Percentiles rank a stretch among this genome's conserved stretches.
Evolutionary conservation across 768 basidiomycete species (phyloP).

Genomic region (Tulasnella sp.): DNA sequence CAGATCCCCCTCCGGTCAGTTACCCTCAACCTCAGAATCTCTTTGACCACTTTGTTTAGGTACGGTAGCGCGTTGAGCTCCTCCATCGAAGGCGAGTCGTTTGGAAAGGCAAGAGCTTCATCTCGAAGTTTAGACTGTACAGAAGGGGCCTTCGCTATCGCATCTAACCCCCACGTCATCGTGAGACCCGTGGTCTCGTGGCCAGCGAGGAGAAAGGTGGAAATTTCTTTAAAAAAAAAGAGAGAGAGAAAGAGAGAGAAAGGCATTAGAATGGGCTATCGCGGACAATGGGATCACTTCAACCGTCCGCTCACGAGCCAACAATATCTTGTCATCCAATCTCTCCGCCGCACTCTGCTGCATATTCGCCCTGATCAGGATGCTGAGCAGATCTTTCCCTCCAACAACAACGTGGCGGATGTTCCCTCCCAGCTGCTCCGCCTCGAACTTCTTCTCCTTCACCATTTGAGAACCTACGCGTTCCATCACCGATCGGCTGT

Average conservation of each 20-base stretch:
- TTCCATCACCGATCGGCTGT: background rate
- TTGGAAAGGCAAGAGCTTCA: constrained; percentile 22
- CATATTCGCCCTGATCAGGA: constrained; percentile 45
- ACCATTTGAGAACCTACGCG: constrained; percentile 5
- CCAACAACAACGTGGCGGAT: constrained; percentile 10
- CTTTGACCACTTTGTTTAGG: constrained; percentile 24
- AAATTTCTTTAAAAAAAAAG: constrained; percentile 35
- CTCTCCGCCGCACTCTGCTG: constrained; percentile 41
- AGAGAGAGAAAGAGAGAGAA: background rate
- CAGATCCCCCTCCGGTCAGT: constrained; percentile 19
- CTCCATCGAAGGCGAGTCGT: constrained; percentile 19
- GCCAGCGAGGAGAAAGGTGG: constrained; percentile 49
- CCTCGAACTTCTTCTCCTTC: background rate
- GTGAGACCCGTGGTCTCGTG: constrained; percentile 38
- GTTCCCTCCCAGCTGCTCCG: background rate
- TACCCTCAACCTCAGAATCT: constrained; percentile 11
- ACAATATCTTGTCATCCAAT: constrained; percentile 51
- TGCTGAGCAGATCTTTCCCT: constrained; percentile 1
- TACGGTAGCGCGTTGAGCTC: constrained; percentile 24
- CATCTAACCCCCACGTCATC: constrained; percentile 7
- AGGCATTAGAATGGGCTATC: too few species aligned
- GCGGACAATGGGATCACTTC: too few species aligned
- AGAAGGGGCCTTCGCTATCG: constrained; percentile 25
- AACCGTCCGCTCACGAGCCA: constrained; percentile 46
- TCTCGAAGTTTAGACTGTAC: constrained; percentile 44